Evolutionary conservation across 345 rosid genomes (phyloP).

Genomic region (Dipteronia sinensis): DNA sequence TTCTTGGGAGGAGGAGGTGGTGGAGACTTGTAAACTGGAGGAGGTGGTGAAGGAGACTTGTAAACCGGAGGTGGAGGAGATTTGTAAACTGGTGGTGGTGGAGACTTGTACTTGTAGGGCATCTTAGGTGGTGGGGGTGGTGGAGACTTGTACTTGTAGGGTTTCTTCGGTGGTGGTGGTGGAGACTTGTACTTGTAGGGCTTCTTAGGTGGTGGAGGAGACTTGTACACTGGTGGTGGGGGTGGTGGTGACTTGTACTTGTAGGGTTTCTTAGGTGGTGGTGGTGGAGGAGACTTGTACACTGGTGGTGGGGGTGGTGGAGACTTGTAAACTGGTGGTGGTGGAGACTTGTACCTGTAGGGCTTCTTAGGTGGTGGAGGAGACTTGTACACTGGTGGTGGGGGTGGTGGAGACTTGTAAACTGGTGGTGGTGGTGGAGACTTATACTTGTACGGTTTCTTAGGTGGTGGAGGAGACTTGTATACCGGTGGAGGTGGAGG

Average conservation of each 20-base stretch:
- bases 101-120: constrained; percentile 25
- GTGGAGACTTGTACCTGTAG: constrained; percentile 33
- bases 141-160: too few species aligned
- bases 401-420: constrained; percentile 33
- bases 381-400: constrained; percentile 23
- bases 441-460: constrained; percentile 23
- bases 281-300: constrained; percentile 18
- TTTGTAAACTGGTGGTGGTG: too few species aligned
- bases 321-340: constrained; percentile 24
- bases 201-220: too few species aligned
- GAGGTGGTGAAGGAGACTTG: too few species aligned
- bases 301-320: constrained; percentile 20
- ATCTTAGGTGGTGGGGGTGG: constrained; percentile 14
- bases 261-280: constrained; percentile 13
- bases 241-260: constrained; percentile 35
- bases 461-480: constrained; percentile 23
- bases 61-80: too few species aligned
- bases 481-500: too few species aligned
- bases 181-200: too few species aligned
- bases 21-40: too few species aligned
- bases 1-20: too few species aligned
- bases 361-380: constrained; percentile 19
- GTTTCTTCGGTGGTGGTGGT: too few species aligned
- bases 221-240: too few species aligned
- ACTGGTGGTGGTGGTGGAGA: constrained; percentile 28